Evolutionary conservation across 2,329 filamentous ascomycete genomes (phyloP), one percentile per base, ranked within the genome.

Genomic region (Gliomastix tumulicola): DNA sequence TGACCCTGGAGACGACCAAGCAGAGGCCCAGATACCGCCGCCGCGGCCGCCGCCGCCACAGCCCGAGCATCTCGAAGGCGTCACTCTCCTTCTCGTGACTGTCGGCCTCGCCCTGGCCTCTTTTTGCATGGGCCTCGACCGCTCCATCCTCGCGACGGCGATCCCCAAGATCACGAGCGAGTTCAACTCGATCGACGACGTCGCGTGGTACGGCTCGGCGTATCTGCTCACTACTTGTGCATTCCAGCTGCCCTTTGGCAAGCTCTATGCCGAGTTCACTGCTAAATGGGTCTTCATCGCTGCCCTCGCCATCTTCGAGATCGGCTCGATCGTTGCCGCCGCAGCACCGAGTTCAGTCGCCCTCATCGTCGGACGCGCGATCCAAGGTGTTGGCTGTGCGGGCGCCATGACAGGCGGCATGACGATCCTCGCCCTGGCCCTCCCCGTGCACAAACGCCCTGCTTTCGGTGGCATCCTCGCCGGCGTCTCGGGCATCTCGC

Each of bases 171-270:
- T 39, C 33, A 39, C 37, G 6, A 33, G 23, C 9, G 69, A 75
- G 16, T 76, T 77, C 50, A 57, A 71, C 32, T 71, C 72, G 35
- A 55, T 79, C 3, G 69, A 69, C 3, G 76, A 81, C 42, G 74
- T 81, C 39, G 75, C 74, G 37, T 82, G 77, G 77, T 81, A 80
- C 49, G 75, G 71, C 5, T 75, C 73, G 25, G 68, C 74, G 2
- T 78, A 78, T 49, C 59, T 55, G 15, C 30, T 43, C 15, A 40
- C 41, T 12, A 18, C 19, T 5, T 38, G 35, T 30, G 23, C 32
- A 16, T 33, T 32, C 16, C 68, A 74, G 45, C 59, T 74, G 4
- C 46, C 74, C 8, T 76, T 71, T 47, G 72, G 72, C 7, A 61
- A 70, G 25, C 62, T 76, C 21, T 76, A 74, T 50, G 67, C 64